A percentile compares a stretch with the other conserved stretches of the same genome.
Conservation (phyloP, 2,329 filamentous ascomycete species). For the Aspergillus sp. region DNA sequence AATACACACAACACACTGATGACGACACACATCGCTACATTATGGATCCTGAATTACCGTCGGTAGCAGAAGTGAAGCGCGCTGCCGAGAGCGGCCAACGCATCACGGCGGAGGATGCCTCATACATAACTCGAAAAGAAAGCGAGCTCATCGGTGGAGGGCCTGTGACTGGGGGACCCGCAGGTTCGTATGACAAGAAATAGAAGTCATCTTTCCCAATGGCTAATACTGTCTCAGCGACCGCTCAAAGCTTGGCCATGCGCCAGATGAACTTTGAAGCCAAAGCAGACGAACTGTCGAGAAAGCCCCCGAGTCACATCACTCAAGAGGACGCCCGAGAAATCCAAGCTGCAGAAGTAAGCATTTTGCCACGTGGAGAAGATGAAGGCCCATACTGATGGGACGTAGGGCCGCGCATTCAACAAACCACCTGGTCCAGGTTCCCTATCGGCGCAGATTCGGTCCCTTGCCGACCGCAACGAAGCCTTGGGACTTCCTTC, state of each 20-base stretch:
- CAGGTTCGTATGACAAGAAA: no score
- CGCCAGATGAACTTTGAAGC: constrained; percentile 35
- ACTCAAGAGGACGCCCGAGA: constrained; percentile 32
- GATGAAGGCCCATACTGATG: background rate
- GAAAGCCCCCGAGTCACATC: constrained; percentile 33
- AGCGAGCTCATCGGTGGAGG: constrained; percentile 28
- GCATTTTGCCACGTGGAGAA: background rate
- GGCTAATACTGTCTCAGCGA: constrained; percentile 19
- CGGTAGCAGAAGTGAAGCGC: constrained; percentile 30
- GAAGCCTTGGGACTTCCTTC: constrained; percentile 28
- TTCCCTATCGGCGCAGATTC: constrained; percentile 32
- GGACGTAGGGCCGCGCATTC: constrained; percentile 32
- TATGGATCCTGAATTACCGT: constrained; percentile 3
- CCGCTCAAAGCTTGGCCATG: constrained; percentile 33
- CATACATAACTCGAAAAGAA: constrained; percentile 31
- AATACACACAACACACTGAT: no score
- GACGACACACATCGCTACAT: background rate
- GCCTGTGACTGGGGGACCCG: no score
- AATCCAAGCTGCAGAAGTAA: constrained; percentile 32
- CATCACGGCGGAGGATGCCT: constrained; percentile 33
- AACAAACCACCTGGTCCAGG: constrained; percentile 29
- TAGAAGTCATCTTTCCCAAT: no score
- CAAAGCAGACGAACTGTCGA: constrained; percentile 29
- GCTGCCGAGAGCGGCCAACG: constrained; percentile 31
- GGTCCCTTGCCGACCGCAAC: constrained; percentile 34